A percentile compares a stretch with the other conserved stretches of the same genome.
Evolutionary conservation across 2,329 filamentous ascomycete genomes (phyloP).

Genomic region (Alternaria arbusti): DNA sequence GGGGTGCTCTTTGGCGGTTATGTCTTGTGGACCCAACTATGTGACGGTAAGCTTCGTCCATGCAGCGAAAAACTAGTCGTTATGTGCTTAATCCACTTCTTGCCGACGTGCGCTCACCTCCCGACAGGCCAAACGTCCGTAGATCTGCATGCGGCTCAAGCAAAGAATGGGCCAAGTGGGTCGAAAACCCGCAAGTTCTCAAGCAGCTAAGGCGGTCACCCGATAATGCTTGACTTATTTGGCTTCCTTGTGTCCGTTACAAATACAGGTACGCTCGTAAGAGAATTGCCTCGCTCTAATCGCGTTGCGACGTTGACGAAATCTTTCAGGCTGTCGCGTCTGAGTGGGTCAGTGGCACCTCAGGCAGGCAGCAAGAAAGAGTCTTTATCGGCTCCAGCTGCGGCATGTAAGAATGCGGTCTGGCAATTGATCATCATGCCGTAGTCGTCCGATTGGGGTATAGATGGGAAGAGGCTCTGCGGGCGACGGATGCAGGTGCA

Average conservation of each 20-base stretch:
- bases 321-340: neutral
- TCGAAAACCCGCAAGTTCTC: neutral
- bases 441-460: constrained; percentile 10
- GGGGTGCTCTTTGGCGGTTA: constrained; percentile 3
- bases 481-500: neutral
- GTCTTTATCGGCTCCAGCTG: neutral
- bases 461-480: constrained; percentile 11
- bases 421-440: neutral
- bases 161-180: constrained; percentile 8
- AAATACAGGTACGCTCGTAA: neutral
- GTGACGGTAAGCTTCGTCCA: constrained; percentile 10
- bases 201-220: neutral
- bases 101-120: neutral
- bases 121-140: constrained; percentile 4
- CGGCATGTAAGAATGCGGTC: neutral
- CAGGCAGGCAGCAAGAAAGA: neutral
- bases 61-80: constrained; percentile 7
- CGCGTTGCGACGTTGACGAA: no score
- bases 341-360: neutral
- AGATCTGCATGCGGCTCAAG: constrained; percentile 12
- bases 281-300: neutral
- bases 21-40: constrained; percentile 11
- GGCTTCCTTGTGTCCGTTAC: neutral
- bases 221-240: neutral
- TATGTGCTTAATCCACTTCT: constrained; percentile 3